Evolutionary conservation across 208 protist genomes (phyloP), one percentile per base, ranked within the genome.

Genomic region (Zelonia costaricensis): DNA sequence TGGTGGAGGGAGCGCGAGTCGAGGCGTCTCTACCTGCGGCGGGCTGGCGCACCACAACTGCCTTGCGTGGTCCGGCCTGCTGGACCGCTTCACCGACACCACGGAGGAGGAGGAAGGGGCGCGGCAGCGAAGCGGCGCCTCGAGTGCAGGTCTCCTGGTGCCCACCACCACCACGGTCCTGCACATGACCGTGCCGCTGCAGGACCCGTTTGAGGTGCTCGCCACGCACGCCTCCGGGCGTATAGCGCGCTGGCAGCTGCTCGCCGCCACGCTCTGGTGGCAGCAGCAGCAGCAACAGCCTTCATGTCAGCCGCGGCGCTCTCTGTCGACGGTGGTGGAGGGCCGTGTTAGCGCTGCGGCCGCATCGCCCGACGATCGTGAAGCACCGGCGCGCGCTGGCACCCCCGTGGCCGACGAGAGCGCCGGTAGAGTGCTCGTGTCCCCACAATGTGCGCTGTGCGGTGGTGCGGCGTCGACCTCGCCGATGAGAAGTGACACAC

Each of bases 41-140:
- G 64, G 25, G 4, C 45, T 63, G 12, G 79, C 80, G 0, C 88
- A 94, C 48, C 82, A 94, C 68, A 79, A 85, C 56, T 94, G 88
- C 47, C 56, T 94, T n/a, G 80, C 79, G 47, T 94, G 85, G 88
- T 43, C 61, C 2, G 81, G 80, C 12, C n/a, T 88, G 47, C 48
- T 89, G 27, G 69, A 65, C 22, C 27, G 35, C 45, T 71, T 54
- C 35, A 69, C 63, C 38, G 56, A 48, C 35, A 52, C 61, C 0
- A 69, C 64, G 1, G 33, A 51, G 1, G 28, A 10, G 23, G n/a
- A n/a, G n/a, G n/a, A n/a, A n/a, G n/a, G n/a, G n/a, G n/a, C n/a
- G n/a, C 22, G 10, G 20, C 1, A 22, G 0, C 38, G 38, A 2
- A n/a, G 42, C 54, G n/a, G 15, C 25, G 0, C 7, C 27, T 4